Evolutionary conservation across 129 eudicot species (phyloP).

Genomic region (Chrysanthemum makinoi): DNA sequence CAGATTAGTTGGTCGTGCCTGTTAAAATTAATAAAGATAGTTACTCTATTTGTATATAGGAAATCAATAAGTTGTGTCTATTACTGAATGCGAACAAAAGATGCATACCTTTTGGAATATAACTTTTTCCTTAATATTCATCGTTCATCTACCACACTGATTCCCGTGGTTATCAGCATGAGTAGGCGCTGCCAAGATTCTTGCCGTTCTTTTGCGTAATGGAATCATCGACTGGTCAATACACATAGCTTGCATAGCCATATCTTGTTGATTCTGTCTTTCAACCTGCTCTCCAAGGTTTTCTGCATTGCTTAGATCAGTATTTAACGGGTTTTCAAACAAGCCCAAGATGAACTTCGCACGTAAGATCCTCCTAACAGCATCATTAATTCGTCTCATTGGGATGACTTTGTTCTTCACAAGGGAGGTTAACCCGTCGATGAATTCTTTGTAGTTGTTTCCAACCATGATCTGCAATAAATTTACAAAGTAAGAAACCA

Average conservation of each 20-base stretch:
- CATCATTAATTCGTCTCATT: conserved; percentile 50
- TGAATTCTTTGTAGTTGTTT: not conserved
- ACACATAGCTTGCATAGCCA: conserved; percentile 68
- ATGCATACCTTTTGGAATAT: conserved; percentile 47
- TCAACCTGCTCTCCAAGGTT: conserved; percentile 69
- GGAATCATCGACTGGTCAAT: not conserved
- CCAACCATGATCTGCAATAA: conserved; percentile 71
- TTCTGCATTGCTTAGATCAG: conserved; percentile 58
- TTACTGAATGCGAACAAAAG: too few species aligned
- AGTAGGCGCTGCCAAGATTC: too few species aligned
- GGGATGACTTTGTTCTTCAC: too few species aligned
- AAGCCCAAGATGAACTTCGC: conserved; percentile 44
- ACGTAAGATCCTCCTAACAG: conserved; percentile 69
- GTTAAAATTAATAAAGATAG: too few species aligned
- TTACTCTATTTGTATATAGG: too few species aligned
- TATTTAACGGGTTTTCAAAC: conserved; percentile 22
- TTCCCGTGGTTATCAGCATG: conserved; percentile 32
- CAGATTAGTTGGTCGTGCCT: too few species aligned
- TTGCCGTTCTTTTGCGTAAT: too few species aligned
- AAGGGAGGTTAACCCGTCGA: too few species aligned
- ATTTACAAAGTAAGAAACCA: not conserved
- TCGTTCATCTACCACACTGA: conserved; percentile 82
- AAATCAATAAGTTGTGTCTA: too few species aligned
- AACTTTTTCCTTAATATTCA: conserved; percentile 60
- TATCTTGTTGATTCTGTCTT: conserved; percentile 58